These are phyloP conservation scores for Pseudocohnilembus persalinus DNA, from an alignment of 169 alveolate species.

Conservation along the genomic window DNA sequence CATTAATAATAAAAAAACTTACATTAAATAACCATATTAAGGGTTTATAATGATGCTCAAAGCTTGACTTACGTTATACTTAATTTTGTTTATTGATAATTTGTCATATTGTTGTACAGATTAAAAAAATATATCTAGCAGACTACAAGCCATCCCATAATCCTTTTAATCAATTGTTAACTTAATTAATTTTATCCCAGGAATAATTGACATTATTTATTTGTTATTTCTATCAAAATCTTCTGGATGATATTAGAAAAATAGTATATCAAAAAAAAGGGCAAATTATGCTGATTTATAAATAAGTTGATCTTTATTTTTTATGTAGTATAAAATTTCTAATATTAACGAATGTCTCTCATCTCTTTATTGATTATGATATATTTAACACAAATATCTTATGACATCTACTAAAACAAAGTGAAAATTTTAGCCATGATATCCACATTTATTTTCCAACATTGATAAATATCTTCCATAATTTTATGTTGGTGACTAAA, in stretches of 20 bases:
- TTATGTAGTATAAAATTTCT: background rate
- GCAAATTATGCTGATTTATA: background rate
- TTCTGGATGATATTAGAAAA: background rate
- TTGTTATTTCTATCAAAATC: background rate
- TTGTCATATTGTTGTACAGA: too few species aligned
- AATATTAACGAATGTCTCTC: background rate
- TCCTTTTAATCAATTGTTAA: too few species aligned
- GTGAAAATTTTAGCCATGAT: background rate
- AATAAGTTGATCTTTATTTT: too few species aligned
- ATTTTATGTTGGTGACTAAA: too few species aligned
- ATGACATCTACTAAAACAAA: background rate
- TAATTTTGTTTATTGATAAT: too few species aligned
- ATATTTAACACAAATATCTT: background rate
- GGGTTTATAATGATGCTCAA: too few species aligned
- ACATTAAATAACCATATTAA: too few species aligned
- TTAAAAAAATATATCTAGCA: too few species aligned
- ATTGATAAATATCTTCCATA: background rate
- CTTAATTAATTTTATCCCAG: background rate
- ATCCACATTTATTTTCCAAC: background rate
- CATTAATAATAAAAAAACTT: too few species aligned
- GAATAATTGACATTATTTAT: background rate
- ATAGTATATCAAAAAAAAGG: background rate
- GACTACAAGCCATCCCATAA: too few species aligned
- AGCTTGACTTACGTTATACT: too few species aligned
- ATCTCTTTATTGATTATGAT: background rate